Conservation (phyloP, 305 asterid species). For the Lippia alba region DNA sequence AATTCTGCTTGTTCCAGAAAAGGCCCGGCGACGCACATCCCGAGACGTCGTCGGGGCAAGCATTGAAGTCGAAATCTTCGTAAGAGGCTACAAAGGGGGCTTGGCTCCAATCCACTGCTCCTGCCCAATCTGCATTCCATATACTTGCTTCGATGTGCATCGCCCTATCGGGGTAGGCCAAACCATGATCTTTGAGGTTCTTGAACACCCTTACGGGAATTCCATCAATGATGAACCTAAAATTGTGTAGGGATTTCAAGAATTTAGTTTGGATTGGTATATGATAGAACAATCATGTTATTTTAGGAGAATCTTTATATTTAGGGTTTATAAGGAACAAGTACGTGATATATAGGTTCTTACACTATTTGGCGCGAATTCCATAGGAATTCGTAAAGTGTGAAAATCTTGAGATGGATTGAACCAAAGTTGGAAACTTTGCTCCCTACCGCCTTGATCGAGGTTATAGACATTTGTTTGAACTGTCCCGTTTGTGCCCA, state of each 20-base stretch:
- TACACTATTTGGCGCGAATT: constrained; percentile 52
- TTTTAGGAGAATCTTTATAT: background rate
- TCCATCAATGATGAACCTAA: constrained; percentile 38
- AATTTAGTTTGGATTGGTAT: no score
- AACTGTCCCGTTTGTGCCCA: constrained; percentile 50
- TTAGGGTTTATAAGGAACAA: no score
- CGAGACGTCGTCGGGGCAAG: constrained; percentile 13
- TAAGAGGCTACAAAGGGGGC: constrained; percentile 46
- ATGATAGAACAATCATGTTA: background rate
- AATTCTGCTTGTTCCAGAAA: constrained; percentile 29
- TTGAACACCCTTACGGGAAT: constrained; percentile 50
- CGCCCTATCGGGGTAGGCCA: constrained; percentile 33
- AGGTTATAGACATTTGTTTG: constrained; percentile 56
- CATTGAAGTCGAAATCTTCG: constrained; percentile 33
- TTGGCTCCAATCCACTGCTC: constrained; percentile 44
- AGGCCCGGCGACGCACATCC: constrained; percentile 16
- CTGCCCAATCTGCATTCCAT: constrained; percentile 50
- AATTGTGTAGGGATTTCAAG: background rate
- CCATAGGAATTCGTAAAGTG: constrained; percentile 55
- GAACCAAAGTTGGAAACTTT: constrained; percentile 58
- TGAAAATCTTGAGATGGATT: constrained; percentile 63
- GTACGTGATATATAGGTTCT: background rate
- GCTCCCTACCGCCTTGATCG: constrained; percentile 57
- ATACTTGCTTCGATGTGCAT: constrained; percentile 51
- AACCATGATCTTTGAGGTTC: constrained; percentile 35